A percentile compares a stretch with the other conserved stretches of the same genome.
Evolutionary conservation across 2,329 filamentous ascomycete genomes (phyloP).

Genomic region (Diaporthe velutina): DNA sequence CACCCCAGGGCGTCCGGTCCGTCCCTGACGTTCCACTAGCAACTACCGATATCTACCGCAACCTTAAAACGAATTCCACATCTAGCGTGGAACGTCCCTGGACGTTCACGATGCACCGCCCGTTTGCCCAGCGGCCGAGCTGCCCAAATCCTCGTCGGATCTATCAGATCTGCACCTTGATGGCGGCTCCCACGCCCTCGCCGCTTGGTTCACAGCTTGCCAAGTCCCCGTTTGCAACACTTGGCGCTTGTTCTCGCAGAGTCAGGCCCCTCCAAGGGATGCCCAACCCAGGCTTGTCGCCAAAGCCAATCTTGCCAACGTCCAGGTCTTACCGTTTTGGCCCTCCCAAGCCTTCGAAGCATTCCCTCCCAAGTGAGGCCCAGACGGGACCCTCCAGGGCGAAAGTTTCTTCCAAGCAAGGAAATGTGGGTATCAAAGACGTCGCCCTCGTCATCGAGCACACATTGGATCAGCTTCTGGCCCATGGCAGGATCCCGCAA

Average conservation of each 20-base stretch:
- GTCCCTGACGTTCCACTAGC: constrained; percentile 19
- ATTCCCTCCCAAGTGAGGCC: not conserved
- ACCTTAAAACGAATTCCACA: constrained; percentile 12
- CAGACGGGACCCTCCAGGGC: constrained; percentile 14
- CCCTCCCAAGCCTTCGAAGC: constrained; percentile 29
- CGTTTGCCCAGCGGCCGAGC: constrained; percentile 41
- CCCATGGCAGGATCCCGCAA: constrained; percentile 58
- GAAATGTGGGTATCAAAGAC: constrained; percentile 44
- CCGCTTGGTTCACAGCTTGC: constrained; percentile 37
- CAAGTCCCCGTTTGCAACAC: constrained; percentile 43
- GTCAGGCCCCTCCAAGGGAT: constrained; percentile 31
- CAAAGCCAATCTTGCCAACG: constrained; percentile 21
- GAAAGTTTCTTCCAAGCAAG: not conserved
- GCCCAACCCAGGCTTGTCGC: constrained; percentile 24
- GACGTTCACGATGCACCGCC: constrained; percentile 44
- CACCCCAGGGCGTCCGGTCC: constrained; percentile 25
- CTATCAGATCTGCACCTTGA: constrained; percentile 39
- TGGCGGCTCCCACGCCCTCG: constrained; percentile 13
- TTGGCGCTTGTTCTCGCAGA: constrained; percentile 37
- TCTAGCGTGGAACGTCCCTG: constrained; percentile 31
- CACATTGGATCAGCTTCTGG: constrained; percentile 58
- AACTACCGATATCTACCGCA: constrained; percentile 26
- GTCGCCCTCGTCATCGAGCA: constrained; percentile 57
- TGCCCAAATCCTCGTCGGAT: constrained; percentile 23
- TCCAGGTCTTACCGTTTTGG: constrained; percentile 34